Conservation (phyloP, 768 basidiomycete species). For the Candolleomyces efflorescens region DNA sequence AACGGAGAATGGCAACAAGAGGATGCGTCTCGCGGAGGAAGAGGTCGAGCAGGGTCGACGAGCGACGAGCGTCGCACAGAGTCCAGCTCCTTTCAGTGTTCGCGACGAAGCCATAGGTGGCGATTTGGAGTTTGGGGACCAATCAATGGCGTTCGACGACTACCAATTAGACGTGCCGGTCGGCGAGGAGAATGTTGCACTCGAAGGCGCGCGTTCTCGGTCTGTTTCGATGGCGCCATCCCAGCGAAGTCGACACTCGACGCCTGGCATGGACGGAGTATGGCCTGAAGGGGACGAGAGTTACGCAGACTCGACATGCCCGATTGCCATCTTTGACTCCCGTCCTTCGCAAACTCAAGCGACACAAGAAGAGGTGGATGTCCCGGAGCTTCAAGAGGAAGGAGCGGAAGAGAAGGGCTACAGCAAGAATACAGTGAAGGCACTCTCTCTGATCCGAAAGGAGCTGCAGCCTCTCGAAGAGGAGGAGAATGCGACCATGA, state of each 20-base stretch:
- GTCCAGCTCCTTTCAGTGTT: conserved; percentile 47
- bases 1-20: conserved; percentile 57
- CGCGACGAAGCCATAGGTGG: conserved; percentile 19
- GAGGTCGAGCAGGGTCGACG: conserved; percentile 72
- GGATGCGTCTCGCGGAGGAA: conserved; percentile 54
- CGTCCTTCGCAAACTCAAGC: conserved; percentile 48
- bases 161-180: conserved; percentile 64
- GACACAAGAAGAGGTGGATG: conserved; percentile 34
- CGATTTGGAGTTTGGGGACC: conserved; percentile 60
- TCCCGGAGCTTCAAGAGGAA: conserved; percentile 22
- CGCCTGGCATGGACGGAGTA: conserved; percentile 54
- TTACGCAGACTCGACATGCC: conserved; percentile 68
- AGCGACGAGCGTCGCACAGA: conserved; percentile 59
- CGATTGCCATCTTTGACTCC: conserved; percentile 78
- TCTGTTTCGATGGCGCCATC: conserved; percentile 51
- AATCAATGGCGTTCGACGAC: conserved; percentile 55
- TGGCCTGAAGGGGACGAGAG: conserved; percentile 59
- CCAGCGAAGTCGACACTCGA: conserved; percentile 60
- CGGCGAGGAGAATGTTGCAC: conserved; percentile 33
- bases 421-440: conserved; percentile 87
- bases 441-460: conserved; percentile 67
- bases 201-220: conserved; percentile 38
- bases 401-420: conserved; percentile 59
- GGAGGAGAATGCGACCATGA: conserved; percentile 53
- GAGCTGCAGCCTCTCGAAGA: conserved; percentile 57